These are phyloP conservation scores for Penicillium sclerotiorum DNA, from an alignment of 2,329 filamentous ascomycete genomes.

Conservation along the genomic window DNA sequence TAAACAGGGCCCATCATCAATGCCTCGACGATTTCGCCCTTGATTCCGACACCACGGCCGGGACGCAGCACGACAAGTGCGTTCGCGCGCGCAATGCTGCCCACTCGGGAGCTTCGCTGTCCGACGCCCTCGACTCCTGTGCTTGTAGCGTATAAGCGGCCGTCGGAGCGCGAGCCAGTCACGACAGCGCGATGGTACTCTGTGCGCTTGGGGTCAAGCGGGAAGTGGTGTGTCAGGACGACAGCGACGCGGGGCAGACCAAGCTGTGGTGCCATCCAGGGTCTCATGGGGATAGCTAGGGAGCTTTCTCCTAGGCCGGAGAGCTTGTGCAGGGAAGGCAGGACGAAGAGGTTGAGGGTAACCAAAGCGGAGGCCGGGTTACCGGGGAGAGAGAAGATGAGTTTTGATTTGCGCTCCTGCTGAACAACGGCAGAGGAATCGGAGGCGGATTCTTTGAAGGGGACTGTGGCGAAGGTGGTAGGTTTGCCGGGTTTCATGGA, in stretches of 20 bases:
- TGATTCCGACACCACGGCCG: constrained; percentile 59
- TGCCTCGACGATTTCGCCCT: constrained; percentile 73
- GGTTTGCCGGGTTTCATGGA: constrained; percentile 98
- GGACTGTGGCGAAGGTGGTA: constrained; percentile 91
- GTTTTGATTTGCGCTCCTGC: constrained; percentile 63
- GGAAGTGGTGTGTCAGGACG: constrained; percentile 70
- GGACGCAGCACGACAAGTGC: constrained; percentile 68
- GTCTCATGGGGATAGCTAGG: constrained; percentile 16
- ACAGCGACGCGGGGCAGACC: constrained; percentile 76
- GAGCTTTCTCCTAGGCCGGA: constrained; percentile 59
- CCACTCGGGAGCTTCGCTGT: constrained; percentile 86
- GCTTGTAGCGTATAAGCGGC: constrained; percentile 71
- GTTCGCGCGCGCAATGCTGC: constrained; percentile 87
- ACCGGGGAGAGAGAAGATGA: constrained; percentile 87
- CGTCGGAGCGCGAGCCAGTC: constrained; percentile 62
- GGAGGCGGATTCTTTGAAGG: constrained; percentile 53
- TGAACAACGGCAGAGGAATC: constrained; percentile 40
- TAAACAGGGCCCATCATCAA: constrained; percentile 69
- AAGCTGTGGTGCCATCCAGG: constrained; percentile 55
- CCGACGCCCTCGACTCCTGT: constrained; percentile 66
- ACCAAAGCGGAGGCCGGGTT: constrained; percentile 94
- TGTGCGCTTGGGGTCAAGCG: constrained; percentile 71
- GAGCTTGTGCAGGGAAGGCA: constrained; percentile 80
- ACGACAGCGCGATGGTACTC: constrained; percentile 92
- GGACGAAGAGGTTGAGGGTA: constrained; percentile 89